Evolutionary conservation across 768 basidiomycete genomes (phyloP).

Genomic region (Russula lepida): DNA sequence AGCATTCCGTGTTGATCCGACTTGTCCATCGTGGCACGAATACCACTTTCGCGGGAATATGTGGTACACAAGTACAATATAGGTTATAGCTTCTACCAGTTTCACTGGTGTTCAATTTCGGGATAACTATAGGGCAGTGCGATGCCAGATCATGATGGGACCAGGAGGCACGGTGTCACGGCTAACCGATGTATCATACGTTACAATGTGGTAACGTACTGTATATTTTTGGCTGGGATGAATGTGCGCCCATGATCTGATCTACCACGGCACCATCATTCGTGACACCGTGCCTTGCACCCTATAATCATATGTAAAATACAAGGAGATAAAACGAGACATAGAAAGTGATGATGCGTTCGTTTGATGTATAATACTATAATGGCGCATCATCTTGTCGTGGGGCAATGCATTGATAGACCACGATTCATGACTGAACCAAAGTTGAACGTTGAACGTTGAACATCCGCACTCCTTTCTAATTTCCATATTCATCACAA

Average conservation of each 20-base stretch:
- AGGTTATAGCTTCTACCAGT: neutral
- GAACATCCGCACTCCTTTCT: too few species aligned
- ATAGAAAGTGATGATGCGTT: neutral
- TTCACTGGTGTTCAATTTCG: neutral
- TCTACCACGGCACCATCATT: neutral
- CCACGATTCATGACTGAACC: too few species aligned
- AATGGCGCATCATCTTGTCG: neutral
- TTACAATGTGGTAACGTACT: too few species aligned
- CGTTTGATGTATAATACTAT: neutral
- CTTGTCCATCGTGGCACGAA: neutral
- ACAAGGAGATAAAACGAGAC: neutral
- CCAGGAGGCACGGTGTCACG: neutral
- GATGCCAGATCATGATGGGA: neutral
- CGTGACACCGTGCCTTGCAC: accelerated
- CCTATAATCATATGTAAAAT: neutral
- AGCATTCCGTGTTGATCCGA: too few species aligned
- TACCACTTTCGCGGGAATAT: neutral
- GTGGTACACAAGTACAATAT: neutral
- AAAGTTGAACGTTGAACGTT: too few species aligned
- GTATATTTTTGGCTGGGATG: neutral
- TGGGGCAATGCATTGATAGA: neutral
- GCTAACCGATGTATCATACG: too few species aligned
- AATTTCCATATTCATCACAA: too few species aligned
- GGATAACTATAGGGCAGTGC: neutral
- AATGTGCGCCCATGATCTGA: neutral